These are phyloP conservation scores for Podaxis sp. DNA, from an alignment of 768 basidiomycete genomes.

Conservation along the genomic window DNA sequence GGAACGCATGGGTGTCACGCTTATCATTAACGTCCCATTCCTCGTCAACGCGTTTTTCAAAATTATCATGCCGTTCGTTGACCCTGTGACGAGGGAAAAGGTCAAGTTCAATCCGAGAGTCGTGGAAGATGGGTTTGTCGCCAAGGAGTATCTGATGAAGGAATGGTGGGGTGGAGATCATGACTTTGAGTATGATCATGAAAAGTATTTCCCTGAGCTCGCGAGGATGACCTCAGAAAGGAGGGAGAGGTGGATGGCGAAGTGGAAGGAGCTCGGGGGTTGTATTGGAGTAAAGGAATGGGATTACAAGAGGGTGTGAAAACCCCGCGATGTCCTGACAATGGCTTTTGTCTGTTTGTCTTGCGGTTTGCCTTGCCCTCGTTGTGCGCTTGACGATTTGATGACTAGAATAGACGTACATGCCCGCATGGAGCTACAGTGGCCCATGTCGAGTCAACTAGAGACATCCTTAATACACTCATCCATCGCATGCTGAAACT, in stretches of 20 bases:
- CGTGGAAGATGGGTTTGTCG: constrained; percentile 63
- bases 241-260: constrained; percentile 42
- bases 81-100: constrained; percentile 75
- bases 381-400: neutral
- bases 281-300: constrained; percentile 73
- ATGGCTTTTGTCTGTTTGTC: neutral
- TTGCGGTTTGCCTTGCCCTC: neutral
- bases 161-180: constrained; percentile 66
- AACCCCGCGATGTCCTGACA: neutral
- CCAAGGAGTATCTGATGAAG: constrained; percentile 62
- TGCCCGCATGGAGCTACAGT: neutral
- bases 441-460: neutral
- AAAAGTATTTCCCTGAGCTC: constrained; percentile 69
- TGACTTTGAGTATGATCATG: constrained; percentile 71
- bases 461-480: neutral
- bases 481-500: no score
- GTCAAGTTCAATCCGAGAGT: constrained; percentile 72
- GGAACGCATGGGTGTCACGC: constrained; percentile 72
- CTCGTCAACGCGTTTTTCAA: constrained; percentile 72
- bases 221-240: constrained; percentile 50
- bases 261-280: constrained; percentile 68
- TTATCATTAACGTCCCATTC: constrained; percentile 82
- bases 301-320: constrained; percentile 52
- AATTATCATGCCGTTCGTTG: constrained; percentile 75
- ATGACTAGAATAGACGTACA: neutral